phyloP scores from a whole-genome alignment of 129 eudicot species.

The Arctium minus region DNA sequence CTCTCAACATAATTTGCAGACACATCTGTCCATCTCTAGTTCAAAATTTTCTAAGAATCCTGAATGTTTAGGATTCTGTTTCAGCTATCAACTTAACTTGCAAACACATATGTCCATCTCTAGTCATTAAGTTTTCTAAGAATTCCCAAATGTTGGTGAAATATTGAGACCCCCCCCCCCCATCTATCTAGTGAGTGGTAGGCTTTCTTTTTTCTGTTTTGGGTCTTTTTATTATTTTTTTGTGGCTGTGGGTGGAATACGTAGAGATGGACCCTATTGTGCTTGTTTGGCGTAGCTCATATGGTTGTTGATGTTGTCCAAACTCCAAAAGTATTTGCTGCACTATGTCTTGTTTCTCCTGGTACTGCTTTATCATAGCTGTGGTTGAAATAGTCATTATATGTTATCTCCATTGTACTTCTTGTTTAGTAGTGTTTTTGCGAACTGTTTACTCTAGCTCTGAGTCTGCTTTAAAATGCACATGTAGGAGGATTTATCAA shows the following conservation, averaged over 20 bases:
- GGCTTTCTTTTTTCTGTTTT: neutral
- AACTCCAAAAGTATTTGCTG: neutral
- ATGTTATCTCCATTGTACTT: neutral
- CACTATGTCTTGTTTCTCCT: neutral
- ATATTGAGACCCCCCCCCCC: neutral
- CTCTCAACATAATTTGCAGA: too few relatives aligned
- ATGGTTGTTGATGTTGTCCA: too few relatives aligned
- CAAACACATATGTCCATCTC: neutral
- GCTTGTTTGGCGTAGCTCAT: neutral
- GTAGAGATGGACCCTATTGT: neutral
- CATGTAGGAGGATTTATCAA: neutral
- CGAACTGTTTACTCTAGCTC: neutral
- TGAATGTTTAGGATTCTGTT: neutral
- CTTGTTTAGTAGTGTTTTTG: neutral
- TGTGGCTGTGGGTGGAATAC: neutral
- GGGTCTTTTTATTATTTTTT: neutral
- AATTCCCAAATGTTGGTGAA: too few relatives aligned
- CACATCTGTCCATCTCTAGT: neutral
- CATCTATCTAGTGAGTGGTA: neutral
- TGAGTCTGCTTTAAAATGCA: neutral
- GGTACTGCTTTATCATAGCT: neutral
- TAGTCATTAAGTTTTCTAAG: neutral
- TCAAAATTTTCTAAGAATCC: neutral
- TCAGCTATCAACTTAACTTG: neutral
- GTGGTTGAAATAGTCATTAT: neutral